phyloP scores from a whole-genome alignment of 306 rosid genomes.

The Inga oerstediana region DNA sequence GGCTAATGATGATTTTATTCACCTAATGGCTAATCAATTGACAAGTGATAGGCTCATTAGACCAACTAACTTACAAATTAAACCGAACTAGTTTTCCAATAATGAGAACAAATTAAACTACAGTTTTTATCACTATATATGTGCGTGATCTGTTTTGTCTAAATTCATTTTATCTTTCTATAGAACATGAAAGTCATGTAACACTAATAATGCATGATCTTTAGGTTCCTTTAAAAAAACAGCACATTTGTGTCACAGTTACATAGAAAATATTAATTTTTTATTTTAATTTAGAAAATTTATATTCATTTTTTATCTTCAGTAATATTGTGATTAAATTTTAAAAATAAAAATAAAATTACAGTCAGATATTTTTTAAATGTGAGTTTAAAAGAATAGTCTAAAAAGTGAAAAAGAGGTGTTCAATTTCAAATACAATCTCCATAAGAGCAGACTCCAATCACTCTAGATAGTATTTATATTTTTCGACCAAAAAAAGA shows the following conservation, averaged over 20 bases:
- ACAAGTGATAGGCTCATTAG: not conserved
- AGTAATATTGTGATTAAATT: too few relatives aligned
- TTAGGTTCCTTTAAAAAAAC: not conserved
- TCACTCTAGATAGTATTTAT: too few relatives aligned
- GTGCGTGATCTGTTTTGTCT: not conserved
- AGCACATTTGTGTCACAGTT: not conserved
- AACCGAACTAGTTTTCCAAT: not conserved
- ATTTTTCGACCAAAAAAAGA: too few relatives aligned
- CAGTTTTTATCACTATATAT: not conserved
- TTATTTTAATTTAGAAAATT: not conserved
- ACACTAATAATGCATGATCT: not conserved
- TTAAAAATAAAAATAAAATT: not conserved
- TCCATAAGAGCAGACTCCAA: too few relatives aligned
- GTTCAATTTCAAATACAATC: not conserved
- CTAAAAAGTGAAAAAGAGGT: too few relatives aligned
- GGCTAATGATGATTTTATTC: not conserved
- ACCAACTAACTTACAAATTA: not conserved
- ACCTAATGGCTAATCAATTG: not conserved
- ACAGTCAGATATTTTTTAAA: not conserved
- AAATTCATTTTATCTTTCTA: not conserved
- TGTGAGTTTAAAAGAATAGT: too few relatives aligned
- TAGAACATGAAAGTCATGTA: not conserved
- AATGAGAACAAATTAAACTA: not conserved
- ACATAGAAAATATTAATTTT: not conserved
- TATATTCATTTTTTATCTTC: not conserved